Conservation (phyloP, 2,329 filamentous ascomycete species). For the Cryphonectria radicalis region DNA sequence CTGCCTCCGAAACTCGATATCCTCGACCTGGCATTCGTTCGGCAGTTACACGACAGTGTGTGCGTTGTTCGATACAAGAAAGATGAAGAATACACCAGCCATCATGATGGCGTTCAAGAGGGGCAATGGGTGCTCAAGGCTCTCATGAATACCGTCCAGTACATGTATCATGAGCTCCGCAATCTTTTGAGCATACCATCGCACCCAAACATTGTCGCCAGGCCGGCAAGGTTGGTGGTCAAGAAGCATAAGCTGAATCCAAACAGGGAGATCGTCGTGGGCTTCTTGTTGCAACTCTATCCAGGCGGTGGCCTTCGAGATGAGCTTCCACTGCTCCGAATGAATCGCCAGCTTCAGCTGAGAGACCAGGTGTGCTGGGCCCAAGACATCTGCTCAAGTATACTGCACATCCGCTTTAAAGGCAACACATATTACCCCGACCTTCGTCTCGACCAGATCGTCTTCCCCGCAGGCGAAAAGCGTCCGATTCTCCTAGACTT, state of each 20-base stretch:
- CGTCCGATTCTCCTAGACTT: conserved; percentile 64
- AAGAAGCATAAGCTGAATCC: conserved; percentile 60
- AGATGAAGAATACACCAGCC: background rate
- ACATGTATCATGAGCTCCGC: conserved; percentile 64
- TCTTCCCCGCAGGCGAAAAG: conserved; percentile 48
- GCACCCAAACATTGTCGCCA: conserved; percentile 57
- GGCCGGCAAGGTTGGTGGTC: conserved; percentile 58
- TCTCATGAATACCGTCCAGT: conserved; percentile 60
- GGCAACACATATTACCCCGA: conserved; percentile 60
- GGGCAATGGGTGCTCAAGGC: conserved; percentile 61
- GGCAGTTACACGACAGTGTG: conserved; percentile 63
- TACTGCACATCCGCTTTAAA: conserved; percentile 53
- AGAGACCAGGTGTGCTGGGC: conserved; percentile 58
- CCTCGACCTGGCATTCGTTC: conserved; percentile 51
- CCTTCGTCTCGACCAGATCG: conserved; percentile 63
- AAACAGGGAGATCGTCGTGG: conserved; percentile 59
- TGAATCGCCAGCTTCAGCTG: conserved; percentile 48
- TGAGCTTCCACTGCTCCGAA: conserved; percentile 54
- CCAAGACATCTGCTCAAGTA: conserved; percentile 54
- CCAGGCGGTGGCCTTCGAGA: conserved; percentile 59
- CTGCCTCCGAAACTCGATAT: conserved; percentile 56
- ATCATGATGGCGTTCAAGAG: conserved; percentile 25
- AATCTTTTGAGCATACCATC: conserved; percentile 56
- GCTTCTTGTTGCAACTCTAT: conserved; percentile 62
- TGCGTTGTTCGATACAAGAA: conserved; percentile 52